Evolutionary conservation across 192 early-diverging fungal genomes (phyloP), one percentile per base, ranked within the genome.

Genomic region (Linnemannia elongata): DNA sequence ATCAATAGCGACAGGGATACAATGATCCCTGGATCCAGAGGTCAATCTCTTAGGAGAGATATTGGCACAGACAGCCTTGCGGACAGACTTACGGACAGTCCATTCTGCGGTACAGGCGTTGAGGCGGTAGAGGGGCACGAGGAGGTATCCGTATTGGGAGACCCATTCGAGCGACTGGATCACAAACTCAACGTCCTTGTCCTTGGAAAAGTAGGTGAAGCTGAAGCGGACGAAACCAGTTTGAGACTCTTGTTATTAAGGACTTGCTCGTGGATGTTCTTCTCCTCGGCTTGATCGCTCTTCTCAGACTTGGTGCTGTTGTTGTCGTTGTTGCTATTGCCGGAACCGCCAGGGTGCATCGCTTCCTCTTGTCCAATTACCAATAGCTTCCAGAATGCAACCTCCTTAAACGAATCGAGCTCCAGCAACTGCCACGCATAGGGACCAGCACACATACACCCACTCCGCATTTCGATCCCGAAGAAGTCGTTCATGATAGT

Each of bases 401-500:
- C 20, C 41, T 84, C 82, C 57, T 73, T 78, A 30, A 45, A 73
- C 13, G 76, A 77, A 72, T 84, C 82, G 47, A 70, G 80, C 69
- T 69, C 68, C 4, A 81, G 33, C 15, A 90, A 54, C 66, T 86
- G 30, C 20, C 52, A 80, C 15, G 75, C 75, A 33, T 88, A 90
- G 1, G 77, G 87, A 20, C 47, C 82, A 7, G 89, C 87, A 75
- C 89, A 89, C 78, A 83, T 88, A 36, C 89, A 90, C 13, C 89
- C 90, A 27, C 87, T 81, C 18, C 90, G 55, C 76, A 82, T 77
- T 82, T 91, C 89, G 33, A 89, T 52, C n/a, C 90, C 90, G 78
- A 91, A 91, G 36, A 91, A 83, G 70, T 90, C 90, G 60, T 87
- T 88, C 79, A 89, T 85, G 27, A 88, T 55, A 52, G 87, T 87